Percentiles rank a stretch among this genome's conserved stretches.
Conservation (phyloP, 1,139 yeast genomes). For the Kurtzmaniella natalensis region DNA sequence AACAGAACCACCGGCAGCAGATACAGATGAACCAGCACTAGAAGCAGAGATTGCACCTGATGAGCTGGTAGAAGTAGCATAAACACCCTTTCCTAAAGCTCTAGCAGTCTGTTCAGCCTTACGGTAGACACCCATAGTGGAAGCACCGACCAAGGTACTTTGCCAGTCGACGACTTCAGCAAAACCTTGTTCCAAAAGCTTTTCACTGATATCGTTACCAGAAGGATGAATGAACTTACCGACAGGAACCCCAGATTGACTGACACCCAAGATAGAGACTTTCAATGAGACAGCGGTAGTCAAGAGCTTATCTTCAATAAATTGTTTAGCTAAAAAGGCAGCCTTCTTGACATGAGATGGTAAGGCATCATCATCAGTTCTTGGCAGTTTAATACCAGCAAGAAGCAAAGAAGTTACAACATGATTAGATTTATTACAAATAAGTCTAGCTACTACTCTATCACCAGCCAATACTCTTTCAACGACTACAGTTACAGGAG, state of each 20-base stretch:
- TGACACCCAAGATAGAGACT: conserved; percentile 56
- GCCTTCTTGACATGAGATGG: conserved; percentile 40
- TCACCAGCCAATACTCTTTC: conserved; percentile 81
- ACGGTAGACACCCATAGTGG: conserved; percentile 57
- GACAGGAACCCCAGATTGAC: conserved; percentile 60
- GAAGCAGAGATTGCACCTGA: neutral
- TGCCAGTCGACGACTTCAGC: conserved; percentile 85
- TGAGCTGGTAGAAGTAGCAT: conserved; percentile 34
- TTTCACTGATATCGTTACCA: conserved; percentile 61
- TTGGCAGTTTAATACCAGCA: conserved; percentile 72
- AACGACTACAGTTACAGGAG: conserved; percentile 55
- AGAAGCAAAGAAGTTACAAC: conserved; percentile 55
- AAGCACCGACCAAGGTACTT: conserved; percentile 64
- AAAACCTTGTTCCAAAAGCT: conserved; percentile 62
- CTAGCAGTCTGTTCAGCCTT: conserved; percentile 68
- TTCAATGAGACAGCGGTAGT: conserved; percentile 53
- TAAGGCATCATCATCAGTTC: conserved; percentile 48
- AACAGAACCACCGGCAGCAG: conserved; percentile 13
- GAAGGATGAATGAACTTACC: conserved; percentile 68
- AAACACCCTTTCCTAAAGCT: conserved; percentile 56
- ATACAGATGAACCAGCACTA: conserved; percentile 16
- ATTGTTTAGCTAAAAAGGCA: conserved; percentile 64
- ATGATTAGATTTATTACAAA: conserved; percentile 40
- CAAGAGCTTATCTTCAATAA: conserved; percentile 63
- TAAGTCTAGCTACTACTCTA: conserved; percentile 56